Evolutionary conservation across 441 rosid genomes (phyloP), one percentile per base, ranked within the genome.

Genomic region (Mallotus japonicus): DNA sequence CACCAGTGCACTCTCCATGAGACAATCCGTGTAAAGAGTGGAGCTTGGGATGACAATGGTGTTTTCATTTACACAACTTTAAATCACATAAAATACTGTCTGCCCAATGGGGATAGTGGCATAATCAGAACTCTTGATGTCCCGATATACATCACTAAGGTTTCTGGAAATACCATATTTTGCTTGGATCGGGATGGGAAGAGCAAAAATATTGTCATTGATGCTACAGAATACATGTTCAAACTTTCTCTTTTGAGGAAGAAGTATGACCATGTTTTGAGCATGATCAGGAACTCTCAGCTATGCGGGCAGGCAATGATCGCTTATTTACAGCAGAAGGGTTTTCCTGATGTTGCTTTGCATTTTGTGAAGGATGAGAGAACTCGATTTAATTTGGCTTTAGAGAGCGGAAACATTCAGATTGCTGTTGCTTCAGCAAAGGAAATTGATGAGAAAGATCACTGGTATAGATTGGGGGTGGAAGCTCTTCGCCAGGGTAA

Each of bases 401-500:
- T 93, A 60, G 97, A 90, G 83, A 92, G 97, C 68, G 97, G 97
- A 49, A 92, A 92, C 79, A 90, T 92, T 76, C 86, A 92, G 78
- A 88, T 90, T 67, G 97, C 97, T 62, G 96, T 92, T 74, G 97
- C 96, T 71, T 88, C 98, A 28, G 98, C 98, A 20, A 92, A 89
- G 80, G 88, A 88, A 85, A 92, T 92, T 75, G 95, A 92, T 65
- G 98, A 93, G 82, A 93, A 88, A 76, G 98, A 91, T 68, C 93
- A 87, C 77, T 93, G 97, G 98, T 91, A 93, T 55, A 85, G 89
- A 73, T 77, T 93, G 69, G 98, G 98, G 40, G 98, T 92, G 74
- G 98, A 92, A 86, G 97, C 98, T 73, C 98, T 92, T 79, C 95
- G 97, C 67, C 98, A 92, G 76, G 98, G 98, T 22, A 91, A 93